Evolutionary conservation across 768 basidiomycete genomes (phyloP).

Genomic region (Tubosaeta sp.): DNA sequence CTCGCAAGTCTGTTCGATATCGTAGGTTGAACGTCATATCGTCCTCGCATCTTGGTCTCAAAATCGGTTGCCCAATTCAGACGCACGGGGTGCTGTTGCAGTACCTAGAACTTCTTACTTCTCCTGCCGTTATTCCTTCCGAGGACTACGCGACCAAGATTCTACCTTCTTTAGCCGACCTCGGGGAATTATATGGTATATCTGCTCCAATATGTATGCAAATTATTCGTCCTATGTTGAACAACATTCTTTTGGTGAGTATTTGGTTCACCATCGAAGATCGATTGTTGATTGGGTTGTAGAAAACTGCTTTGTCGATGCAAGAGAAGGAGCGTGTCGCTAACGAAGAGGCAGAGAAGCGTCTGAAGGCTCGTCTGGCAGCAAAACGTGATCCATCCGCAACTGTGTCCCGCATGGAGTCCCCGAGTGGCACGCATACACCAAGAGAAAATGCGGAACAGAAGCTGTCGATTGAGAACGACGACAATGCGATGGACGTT

Average conservation of each 20-base stretch:
- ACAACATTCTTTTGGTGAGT: slow-evolving; percentile 57
- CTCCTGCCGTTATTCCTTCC: slow-evolving; percentile 59
- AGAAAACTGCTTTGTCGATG: slow-evolving; percentile 60
- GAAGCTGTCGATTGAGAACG: slow-evolving; percentile 26
- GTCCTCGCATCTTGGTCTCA: slow-evolving; percentile 16
- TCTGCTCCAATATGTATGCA: slow-evolving; percentile 90
- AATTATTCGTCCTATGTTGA: slow-evolving; percentile 80
- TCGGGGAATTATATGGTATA: slow-evolving; percentile 75
- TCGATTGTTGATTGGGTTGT: slow-evolving; percentile 7
- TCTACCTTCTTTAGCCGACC: slow-evolving; percentile 68
- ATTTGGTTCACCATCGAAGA: neutral
- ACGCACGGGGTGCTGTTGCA: slow-evolving; percentile 90
- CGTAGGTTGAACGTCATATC: slow-evolving; percentile 45
- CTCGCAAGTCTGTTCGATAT: slow-evolving; percentile 85
- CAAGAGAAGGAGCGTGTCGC: slow-evolving; percentile 67
- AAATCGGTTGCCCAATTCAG: slow-evolving; percentile 39
- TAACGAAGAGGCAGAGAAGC: slow-evolving; percentile 74
- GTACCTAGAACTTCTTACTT: slow-evolving; percentile 83
- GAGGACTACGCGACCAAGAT: slow-evolving; percentile 72
- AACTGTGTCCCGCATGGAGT: slow-evolving; percentile 56
- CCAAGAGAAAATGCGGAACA: slow-evolving; percentile 24
- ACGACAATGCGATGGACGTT: slow-evolving; percentile 53
- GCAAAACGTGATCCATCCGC: slow-evolving; percentile 70
- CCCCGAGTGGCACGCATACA: slow-evolving; percentile 43
- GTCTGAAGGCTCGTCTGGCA: slow-evolving; percentile 68